A percentile compares a stretch with the other conserved stretches of the same genome.
Conservation (phyloP, 1,284 basidiomycete genomes). For the Apiotrichum gracile region DNA sequence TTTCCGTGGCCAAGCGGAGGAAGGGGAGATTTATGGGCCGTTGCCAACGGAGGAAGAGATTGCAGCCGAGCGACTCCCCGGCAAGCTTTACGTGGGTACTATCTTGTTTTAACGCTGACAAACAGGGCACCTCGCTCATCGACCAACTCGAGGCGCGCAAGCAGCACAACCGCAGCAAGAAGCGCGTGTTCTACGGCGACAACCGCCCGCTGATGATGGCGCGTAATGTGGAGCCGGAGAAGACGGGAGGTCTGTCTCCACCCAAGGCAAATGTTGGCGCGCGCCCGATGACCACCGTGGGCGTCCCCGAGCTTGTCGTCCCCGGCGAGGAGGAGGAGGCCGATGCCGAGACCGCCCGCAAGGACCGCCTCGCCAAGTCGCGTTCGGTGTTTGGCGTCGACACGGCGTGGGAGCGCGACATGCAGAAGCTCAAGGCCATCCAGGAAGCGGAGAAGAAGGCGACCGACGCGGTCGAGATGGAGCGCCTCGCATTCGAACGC, state of each 20-base stretch:
- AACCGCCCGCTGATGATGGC: conserved; percentile 46
- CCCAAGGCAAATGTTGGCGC: neutral
- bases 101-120: conserved; percentile 6
- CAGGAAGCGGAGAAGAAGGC: conserved; percentile 25
- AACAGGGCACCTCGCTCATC: conserved; percentile 40
- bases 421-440: conserved; percentile 36
- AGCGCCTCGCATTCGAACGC: conserved; percentile 6
- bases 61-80: conserved; percentile 23
- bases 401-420: conserved; percentile 43
- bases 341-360: neutral
- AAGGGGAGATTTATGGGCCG: conserved; percentile 11
- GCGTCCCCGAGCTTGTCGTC: conserved; percentile 1
- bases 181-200: conserved; percentile 44
- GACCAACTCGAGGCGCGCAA: conserved; percentile 46
- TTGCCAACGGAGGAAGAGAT: conserved; percentile 13
- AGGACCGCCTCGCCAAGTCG: conserved; percentile 26
- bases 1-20: conserved; percentile 15
- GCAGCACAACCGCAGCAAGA: conserved; percentile 31
- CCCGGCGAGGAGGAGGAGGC: conserved; percentile 10
- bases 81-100: conserved; percentile 36
- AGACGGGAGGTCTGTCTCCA: neutral
- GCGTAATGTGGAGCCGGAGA: conserved; percentile 7
- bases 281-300: neutral
- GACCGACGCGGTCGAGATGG: conserved; percentile 17
- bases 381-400: conserved; percentile 44